Evolutionary conservation across 2,329 filamentous ascomycete species (phyloP).

Genomic region (Fusarium albidum): DNA sequence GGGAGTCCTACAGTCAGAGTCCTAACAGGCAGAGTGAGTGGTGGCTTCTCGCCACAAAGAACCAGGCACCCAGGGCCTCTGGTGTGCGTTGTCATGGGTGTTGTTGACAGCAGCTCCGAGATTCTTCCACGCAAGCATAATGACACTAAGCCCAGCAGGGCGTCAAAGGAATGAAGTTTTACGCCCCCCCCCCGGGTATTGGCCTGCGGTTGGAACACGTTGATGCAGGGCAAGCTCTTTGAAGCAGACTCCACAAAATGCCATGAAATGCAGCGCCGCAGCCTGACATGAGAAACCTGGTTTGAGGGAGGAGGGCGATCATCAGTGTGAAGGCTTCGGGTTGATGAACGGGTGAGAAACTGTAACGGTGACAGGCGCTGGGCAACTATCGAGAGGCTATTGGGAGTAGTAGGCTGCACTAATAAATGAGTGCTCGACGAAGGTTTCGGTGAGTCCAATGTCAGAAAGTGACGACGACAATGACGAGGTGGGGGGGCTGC

Average conservation of each 20-base stretch:
- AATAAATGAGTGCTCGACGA: background rate
- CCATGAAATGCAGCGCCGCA: conserved; percentile 20
- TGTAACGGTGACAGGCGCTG: background rate
- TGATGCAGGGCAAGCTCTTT: conserved; percentile 31
- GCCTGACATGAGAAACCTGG: conserved; percentile 10
- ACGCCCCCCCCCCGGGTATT: conserved; percentile 13
- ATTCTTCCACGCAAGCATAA: background rate
- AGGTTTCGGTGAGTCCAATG: conserved; percentile 15
- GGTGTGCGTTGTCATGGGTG: background rate
- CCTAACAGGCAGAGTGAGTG: too few relatives aligned
- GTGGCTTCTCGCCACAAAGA: background rate
- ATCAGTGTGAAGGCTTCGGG: too few relatives aligned
- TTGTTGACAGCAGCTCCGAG: background rate
- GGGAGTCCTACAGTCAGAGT: background rate
- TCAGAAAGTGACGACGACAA: conserved; percentile 13
- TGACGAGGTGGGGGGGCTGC: conserved; percentile 21
- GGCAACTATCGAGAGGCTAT: conserved; percentile 7
- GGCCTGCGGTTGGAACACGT: conserved; percentile 36
- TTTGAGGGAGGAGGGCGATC: background rate
- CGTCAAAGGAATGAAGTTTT: conserved; percentile 26
- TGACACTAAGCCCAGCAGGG: conserved; percentile 9
- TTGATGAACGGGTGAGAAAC: background rate
- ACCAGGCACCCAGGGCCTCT: too few relatives aligned
- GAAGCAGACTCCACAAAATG: conserved; percentile 22
- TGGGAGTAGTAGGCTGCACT: conserved; percentile 2